Evolutionary conservation across 2,329 filamentous ascomycete genomes (phyloP).

Genomic region (Apiospora koreana): DNA sequence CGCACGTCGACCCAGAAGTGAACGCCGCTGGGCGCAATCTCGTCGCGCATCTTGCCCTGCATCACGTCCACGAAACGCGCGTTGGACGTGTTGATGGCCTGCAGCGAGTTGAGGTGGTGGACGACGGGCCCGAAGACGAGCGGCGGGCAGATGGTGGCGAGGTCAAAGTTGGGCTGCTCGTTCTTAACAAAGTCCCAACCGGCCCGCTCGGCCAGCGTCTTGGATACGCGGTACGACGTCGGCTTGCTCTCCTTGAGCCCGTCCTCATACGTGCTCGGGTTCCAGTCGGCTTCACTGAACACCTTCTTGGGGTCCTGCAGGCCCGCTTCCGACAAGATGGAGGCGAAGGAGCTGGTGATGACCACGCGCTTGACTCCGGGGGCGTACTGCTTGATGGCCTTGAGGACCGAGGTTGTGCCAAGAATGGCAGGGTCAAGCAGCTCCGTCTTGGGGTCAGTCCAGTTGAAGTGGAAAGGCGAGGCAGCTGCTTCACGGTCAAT

Average conservation of each 20-base stretch:
- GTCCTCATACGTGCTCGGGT: conserved; percentile 51
- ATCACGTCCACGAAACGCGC: conserved; percentile 51
- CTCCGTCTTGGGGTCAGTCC: conserved; percentile 51
- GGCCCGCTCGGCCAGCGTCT: conserved; percentile 54
- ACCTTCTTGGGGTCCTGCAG: conserved; percentile 39
- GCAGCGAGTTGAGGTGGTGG: conserved; percentile 46
- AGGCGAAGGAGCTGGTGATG: conserved; percentile 58
- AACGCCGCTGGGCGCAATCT: conserved; percentile 43
- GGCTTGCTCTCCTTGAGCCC: conserved; percentile 37
- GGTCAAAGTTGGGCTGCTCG: conserved; percentile 47
- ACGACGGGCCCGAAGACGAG: conserved; percentile 56
- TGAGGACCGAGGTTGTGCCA: conserved; percentile 69
- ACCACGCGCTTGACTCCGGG: conserved; percentile 71
- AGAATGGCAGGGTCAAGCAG: conserved; percentile 59
- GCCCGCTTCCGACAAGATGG: conserved; percentile 44
- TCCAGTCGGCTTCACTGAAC: conserved; percentile 54
- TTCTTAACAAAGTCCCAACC: conserved; percentile 53
- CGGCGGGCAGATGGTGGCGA: conserved; percentile 57
- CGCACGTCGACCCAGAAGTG: conserved; percentile 57
- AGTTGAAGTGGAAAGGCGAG: conserved; percentile 59
- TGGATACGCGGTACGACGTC: conserved; percentile 55
- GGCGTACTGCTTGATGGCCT: conserved; percentile 62
- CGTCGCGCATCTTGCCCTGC: conserved; percentile 49
- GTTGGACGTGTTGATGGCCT: conserved; percentile 55
- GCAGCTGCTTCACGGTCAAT: conserved; percentile 36